These are phyloP conservation scores for Oryza meridionalis DNA, from an alignment of 176 grass and related monocot genomes.

Conservation along the genomic window DNA sequence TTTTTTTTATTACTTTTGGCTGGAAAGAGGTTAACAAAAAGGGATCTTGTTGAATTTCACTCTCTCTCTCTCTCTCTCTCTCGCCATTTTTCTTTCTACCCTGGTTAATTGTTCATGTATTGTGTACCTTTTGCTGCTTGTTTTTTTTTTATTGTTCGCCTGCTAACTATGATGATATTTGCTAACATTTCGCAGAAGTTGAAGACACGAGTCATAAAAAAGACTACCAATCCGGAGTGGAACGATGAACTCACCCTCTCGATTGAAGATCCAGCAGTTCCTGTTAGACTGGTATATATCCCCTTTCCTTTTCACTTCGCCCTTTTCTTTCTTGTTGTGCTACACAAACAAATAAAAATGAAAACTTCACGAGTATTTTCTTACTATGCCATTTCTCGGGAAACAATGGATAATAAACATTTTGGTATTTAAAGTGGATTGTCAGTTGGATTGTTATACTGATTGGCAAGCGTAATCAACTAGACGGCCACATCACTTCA, in stretches of 20 bases:
- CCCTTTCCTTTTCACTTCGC: too few species aligned
- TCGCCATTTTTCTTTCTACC: neutral
- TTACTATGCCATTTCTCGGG: neutral
- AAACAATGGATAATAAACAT: neutral
- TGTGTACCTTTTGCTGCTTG: neutral
- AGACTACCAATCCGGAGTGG: slow-evolving; percentile 78
- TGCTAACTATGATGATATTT: neutral
- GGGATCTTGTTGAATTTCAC: neutral
- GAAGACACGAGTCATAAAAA: slow-evolving; percentile 72
- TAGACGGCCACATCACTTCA: neutral
- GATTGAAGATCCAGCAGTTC: slow-evolving; percentile 50
- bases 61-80: neutral
- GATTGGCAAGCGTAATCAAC: neutral
- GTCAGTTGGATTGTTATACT: neutral
- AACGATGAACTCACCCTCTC: slow-evolving; percentile 87
- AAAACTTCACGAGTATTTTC: neutral
- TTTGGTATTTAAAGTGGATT: neutral
- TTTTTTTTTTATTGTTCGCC: neutral
- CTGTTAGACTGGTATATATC: slow-evolving; percentile 57
- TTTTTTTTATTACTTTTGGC: neutral
- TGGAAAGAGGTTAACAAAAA: neutral
- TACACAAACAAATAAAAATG: neutral
- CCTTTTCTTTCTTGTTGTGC: neutral
- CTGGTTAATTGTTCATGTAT: neutral
- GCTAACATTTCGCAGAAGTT: slow-evolving; percentile 58